A percentile compares a stretch with the other conserved stretches of the same genome.
These are phyloP conservation scores for Bombardia bombarda DNA, from an alignment of 495 filamentous ascomycete species.

Conservation along the genomic window DNA sequence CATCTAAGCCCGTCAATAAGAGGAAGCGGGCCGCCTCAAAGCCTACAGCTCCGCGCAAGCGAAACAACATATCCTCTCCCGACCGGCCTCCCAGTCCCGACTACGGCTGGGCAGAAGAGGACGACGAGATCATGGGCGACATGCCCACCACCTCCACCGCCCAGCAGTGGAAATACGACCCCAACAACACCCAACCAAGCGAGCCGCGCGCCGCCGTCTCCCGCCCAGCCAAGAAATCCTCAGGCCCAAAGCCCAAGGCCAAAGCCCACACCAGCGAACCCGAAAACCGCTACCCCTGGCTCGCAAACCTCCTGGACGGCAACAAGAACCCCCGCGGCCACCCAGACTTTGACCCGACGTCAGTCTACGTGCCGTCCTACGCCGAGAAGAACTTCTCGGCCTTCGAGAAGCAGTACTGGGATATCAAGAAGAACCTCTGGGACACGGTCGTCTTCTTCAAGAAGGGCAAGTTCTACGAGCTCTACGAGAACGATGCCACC, in stretches of 20 bases:
- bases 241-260: slow-evolving; percentile 30
- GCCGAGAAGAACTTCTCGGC: slow-evolving; percentile 76
- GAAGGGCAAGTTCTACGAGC: slow-evolving; percentile 98
- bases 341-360: slow-evolving; percentile 87
- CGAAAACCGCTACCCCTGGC: slow-evolving; percentile 78
- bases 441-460: slow-evolving; percentile 99
- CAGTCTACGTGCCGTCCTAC: slow-evolving; percentile 74
- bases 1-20: slow-evolving; percentile 55
- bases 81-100: slow-evolving; percentile 8
- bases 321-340: slow-evolving; percentile 73
- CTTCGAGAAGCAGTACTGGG: slow-evolving; percentile 99
- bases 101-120: slow-evolving; percentile 4
- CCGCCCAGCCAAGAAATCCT: slow-evolving; percentile 27
- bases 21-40: slow-evolving; percentile 54
- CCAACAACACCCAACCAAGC: slow-evolving; percentile 55
- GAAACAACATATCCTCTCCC: slow-evolving; percentile 41
- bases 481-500: slow-evolving; percentile 97
- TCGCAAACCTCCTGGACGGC: slow-evolving; percentile 74
- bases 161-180: slow-evolving; percentile 78
- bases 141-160: slow-evolving; percentile 59
- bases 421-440: slow-evolving; percentile 97
- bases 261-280: slow-evolving; percentile 76
- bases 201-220: slow-evolving; percentile 39
- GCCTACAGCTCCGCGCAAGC: slow-evolving; percentile 46
- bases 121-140: slow-evolving; percentile 42